Conservation (phyloP, 306 rosid genomes). For the Trifolium subterraneum region DNA sequence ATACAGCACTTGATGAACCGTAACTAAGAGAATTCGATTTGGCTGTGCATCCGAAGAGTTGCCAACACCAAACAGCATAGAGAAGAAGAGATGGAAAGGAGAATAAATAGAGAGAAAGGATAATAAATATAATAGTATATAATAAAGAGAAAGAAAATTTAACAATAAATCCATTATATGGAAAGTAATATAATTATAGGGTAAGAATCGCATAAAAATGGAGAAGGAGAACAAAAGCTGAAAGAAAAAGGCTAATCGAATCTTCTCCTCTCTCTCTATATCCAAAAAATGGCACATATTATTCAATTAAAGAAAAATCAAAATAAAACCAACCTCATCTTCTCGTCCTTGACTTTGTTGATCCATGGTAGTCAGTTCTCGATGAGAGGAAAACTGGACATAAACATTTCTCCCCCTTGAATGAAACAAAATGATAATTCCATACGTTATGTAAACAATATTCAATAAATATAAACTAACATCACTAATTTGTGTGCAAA, state of each 20-base stretch:
- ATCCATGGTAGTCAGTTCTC: slow-evolving; percentile 92
- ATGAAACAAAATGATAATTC: slow-evolving; percentile 33
- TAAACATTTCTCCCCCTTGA: slow-evolving; percentile 98
- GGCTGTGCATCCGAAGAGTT: slow-evolving; percentile 87
- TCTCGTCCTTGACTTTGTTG: slow-evolving; percentile 96
- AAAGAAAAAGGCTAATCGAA: slow-evolving; percentile 21
- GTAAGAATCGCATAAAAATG: slow-evolving; percentile 2
- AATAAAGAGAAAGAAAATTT: slow-evolving; percentile 54
- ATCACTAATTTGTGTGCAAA: no score
- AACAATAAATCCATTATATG: slow-evolving; percentile 37
- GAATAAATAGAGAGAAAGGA: slow-evolving; percentile 90
- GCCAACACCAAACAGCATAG: slow-evolving; percentile 80
- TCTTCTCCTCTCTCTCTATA: slow-evolving; percentile 17
- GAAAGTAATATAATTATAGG: slow-evolving; percentile 15
- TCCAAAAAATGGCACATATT: slow-evolving; percentile 15
- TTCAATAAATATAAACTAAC: no score
- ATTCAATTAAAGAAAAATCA: slow-evolving; percentile 15
- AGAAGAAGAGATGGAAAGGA: slow-evolving; percentile 90
- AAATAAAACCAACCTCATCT: slow-evolving; percentile 82
- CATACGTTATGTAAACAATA: background rate
- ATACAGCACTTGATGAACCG: slow-evolving; percentile 98
- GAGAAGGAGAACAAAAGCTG: background rate
- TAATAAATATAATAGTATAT: slow-evolving; percentile 77
- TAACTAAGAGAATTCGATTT: slow-evolving; percentile 97
- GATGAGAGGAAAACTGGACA: slow-evolving; percentile 98